These are phyloP conservation scores for Phaseolus lunatus DNA, from an alignment of 306 rosid species.

Conservation along the genomic window DNA sequence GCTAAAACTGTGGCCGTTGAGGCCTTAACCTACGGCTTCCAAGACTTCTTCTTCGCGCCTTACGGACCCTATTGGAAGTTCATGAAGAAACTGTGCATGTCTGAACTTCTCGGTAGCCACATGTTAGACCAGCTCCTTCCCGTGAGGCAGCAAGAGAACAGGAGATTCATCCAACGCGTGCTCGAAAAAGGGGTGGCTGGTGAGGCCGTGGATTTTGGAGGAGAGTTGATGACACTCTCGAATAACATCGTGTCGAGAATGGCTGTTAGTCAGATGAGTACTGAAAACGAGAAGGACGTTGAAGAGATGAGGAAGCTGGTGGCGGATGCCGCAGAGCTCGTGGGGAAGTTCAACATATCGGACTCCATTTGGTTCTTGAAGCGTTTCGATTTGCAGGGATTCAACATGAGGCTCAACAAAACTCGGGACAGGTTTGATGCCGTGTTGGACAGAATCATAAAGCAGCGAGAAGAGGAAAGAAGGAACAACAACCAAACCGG, in stretches of 20 bases:
- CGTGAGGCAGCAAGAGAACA: constrained; percentile 55
- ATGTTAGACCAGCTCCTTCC: constrained; percentile 52
- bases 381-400: constrained; percentile 61
- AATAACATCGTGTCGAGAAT: constrained; percentile 59
- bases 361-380: constrained; percentile 65
- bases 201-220: constrained; percentile 54
- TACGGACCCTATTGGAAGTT: constrained; percentile 65
- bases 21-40: constrained; percentile 50
- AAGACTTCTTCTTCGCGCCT: constrained; percentile 53
- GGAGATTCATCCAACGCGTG: constrained; percentile 38
- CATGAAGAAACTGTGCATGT: constrained; percentile 64
- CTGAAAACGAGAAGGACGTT: constrained; percentile 46
- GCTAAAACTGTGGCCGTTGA: constrained; percentile 44
- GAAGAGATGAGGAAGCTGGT: constrained; percentile 52
- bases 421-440: constrained; percentile 53
- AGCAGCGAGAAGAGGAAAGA: constrained; percentile 54
- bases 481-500: constrained; percentile 22
- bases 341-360: constrained; percentile 61
- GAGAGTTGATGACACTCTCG: constrained; percentile 48
- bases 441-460: constrained; percentile 55
- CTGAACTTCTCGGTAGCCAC: constrained; percentile 63
- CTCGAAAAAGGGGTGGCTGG: constrained; percentile 32
- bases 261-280: constrained; percentile 50
- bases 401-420: constrained; percentile 45
- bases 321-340: constrained; percentile 45